Percentiles rank a stretch among this genome's conserved stretches.
Evolutionary conservation across 139 green algal species (phyloP).

Genomic region (Chlorella vulgaris): DNA sequence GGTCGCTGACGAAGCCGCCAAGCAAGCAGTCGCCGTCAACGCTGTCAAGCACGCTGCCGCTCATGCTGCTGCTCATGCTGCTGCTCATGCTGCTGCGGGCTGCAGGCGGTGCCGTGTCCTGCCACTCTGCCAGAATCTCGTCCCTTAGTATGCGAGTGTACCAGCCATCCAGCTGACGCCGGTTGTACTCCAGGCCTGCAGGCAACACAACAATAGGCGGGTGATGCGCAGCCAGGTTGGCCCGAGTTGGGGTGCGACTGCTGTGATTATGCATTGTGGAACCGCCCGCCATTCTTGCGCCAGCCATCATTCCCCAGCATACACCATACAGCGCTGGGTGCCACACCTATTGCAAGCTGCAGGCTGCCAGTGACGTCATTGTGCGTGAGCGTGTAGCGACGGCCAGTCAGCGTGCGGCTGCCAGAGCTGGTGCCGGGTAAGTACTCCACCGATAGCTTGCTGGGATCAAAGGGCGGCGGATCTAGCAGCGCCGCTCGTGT

Average conservation of each 20-base stretch:
- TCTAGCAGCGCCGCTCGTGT: conserved; percentile 60
- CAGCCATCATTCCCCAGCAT: too few species aligned
- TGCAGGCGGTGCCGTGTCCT: conserved; percentile 7
- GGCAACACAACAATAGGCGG: background rate
- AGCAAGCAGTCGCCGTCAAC: too few species aligned
- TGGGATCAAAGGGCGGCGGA: conserved; percentile 68
- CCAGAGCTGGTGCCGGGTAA: conserved; percentile 26
- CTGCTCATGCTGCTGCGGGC: background rate
- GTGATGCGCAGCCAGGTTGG: too few species aligned
- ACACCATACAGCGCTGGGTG: too few species aligned
- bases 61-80: background rate
- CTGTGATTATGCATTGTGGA: too few species aligned
- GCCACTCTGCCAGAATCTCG: conserved; percentile 89
- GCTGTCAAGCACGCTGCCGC: too few species aligned
- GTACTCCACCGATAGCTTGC: conserved; percentile 69
- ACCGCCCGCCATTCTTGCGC: too few species aligned
- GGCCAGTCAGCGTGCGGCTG: background rate
- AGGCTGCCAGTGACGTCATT: conserved; percentile 90
- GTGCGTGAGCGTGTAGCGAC: conserved; percentile 92
- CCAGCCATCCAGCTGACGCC: conserved; percentile 77
- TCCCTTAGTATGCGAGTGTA: conserved; percentile 71
- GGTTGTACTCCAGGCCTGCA: conserved; percentile 76
- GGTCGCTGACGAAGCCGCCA: background rate
- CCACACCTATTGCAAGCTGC: conserved; percentile 68
- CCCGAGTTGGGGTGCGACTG: too few species aligned